Percentiles rank a stretch among this genome's conserved stretches.
Conservation (phyloP, 805 yeast species). For the Yamadazyma endophytica region DNA sequence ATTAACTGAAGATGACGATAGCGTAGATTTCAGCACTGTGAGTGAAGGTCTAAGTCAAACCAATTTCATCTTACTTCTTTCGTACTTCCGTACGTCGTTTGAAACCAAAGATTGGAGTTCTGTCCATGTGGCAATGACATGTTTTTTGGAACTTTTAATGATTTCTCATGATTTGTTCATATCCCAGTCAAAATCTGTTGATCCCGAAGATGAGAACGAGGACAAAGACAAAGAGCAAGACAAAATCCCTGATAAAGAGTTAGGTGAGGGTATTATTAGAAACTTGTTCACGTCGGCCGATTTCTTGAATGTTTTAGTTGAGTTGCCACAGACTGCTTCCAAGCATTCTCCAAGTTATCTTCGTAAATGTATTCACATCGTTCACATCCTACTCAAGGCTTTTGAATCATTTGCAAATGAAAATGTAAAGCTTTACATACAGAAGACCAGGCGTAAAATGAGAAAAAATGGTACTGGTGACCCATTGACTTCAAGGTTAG, state of each 20-base stretch:
- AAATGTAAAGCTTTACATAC: slow-evolving; percentile 47
- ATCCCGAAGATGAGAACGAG: slow-evolving; percentile 23
- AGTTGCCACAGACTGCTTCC: slow-evolving; percentile 59
- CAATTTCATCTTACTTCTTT: slow-evolving; percentile 50
- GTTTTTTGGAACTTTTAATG: slow-evolving; percentile 60
- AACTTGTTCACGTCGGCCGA: slow-evolving; percentile 67
- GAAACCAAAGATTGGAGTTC: slow-evolving; percentile 51
- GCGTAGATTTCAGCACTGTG: slow-evolving; percentile 39
- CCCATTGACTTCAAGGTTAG: slow-evolving; percentile 18
- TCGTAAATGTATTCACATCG: slow-evolving; percentile 56
- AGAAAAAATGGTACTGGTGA: slow-evolving; percentile 22
- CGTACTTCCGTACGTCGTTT: slow-evolving; percentile 40
- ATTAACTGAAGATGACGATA: slow-evolving; percentile 21
- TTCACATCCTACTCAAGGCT: slow-evolving; percentile 60
- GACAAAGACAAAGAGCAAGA: slow-evolving; percentile 44
- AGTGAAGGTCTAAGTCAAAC: slow-evolving; percentile 59
- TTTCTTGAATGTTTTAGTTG: slow-evolving; percentile 51
- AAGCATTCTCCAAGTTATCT: slow-evolving; percentile 62
- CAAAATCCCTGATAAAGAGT: slow-evolving; percentile 32
- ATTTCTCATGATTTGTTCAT: slow-evolving; percentile 41
- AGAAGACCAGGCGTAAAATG: slow-evolving; percentile 37
- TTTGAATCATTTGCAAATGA: slow-evolving; percentile 63
- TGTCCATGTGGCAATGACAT: slow-evolving; percentile 64
- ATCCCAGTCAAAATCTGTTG: slow-evolving; percentile 14
- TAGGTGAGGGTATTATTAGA: slow-evolving; percentile 56